Percentiles rank a stretch among this genome's conserved stretches.
phyloP scores from a whole-genome alignment of 345 rosid genomes.

The Microcos paniculata region DNA sequence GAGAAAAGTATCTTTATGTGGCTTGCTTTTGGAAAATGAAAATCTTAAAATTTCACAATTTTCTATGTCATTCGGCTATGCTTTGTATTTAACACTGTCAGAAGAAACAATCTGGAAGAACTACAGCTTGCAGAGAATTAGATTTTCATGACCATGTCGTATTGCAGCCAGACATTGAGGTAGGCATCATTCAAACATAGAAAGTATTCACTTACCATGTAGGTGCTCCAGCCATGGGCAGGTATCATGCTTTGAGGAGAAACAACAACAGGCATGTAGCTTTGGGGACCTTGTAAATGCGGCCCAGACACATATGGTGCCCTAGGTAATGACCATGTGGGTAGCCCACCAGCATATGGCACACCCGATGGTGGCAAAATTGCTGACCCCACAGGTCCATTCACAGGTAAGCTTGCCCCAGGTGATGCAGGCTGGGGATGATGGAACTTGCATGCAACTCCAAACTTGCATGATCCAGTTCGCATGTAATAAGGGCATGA shows the following conservation, averaged over 20 bases:
- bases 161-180: background rate
- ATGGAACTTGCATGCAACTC: constrained; percentile 80
- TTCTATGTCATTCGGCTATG: background rate
- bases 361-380: constrained; percentile 48
- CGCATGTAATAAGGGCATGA: constrained; percentile 79
- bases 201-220: constrained; percentile 46
- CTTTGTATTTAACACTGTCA: background rate
- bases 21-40: constrained; percentile 1
- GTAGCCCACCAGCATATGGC: constrained; percentile 53
- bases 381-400: constrained; percentile 42
- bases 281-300: constrained; percentile 46
- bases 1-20: background rate
- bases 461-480: constrained; percentile 72
- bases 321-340: constrained; percentile 57
- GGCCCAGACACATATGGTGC: constrained; percentile 50
- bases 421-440: constrained; percentile 70
- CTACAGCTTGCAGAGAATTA: constrained; percentile 2
- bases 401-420: constrained; percentile 33
- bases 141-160: background rate
- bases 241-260: constrained; percentile 59
- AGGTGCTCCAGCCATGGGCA: constrained; percentile 66
- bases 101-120: background rate
- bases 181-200: constrained; percentile 3
- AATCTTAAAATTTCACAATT: background rate
- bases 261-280: constrained; percentile 55